phyloP scores from a whole-genome alignment of 1,139 yeast species.

The Petasospora fabianii region DNA sequence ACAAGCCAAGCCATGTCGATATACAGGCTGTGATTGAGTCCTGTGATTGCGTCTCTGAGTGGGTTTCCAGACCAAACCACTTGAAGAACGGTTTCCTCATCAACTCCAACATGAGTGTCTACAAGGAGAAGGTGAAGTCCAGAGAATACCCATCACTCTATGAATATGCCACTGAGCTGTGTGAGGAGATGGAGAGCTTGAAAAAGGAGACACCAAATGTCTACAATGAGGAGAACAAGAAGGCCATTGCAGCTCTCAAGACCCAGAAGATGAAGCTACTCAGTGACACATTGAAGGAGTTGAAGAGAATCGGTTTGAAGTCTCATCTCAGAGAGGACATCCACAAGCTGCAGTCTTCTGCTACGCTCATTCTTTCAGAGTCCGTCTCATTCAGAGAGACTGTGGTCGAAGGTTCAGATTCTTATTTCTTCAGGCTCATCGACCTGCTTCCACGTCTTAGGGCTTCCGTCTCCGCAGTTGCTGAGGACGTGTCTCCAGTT shows the following conservation, averaged over 20 bases:
- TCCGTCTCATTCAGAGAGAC: slow-evolving; percentile 44
- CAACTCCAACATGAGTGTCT: slow-evolving; percentile 52
- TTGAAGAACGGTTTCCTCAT: slow-evolving; percentile 49
- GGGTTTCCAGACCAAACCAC: slow-evolving; percentile 55
- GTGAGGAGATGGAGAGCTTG: slow-evolving; percentile 58
- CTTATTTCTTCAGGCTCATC: slow-evolving; percentile 61
- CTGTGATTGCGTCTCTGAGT: slow-evolving; percentile 32
- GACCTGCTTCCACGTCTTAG: slow-evolving; percentile 82
- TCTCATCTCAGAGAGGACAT: slow-evolving; percentile 63
- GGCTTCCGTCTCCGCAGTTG: slow-evolving; percentile 54
- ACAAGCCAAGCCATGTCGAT: slow-evolving; percentile 14
- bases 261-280: slow-evolving; percentile 75
- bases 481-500: slow-evolving; percentile 70
- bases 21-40: slow-evolving; percentile 9
- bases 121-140: slow-evolving; percentile 36
- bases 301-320: slow-evolving; percentile 73
- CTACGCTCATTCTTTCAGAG: slow-evolving; percentile 58
- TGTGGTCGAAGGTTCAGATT: slow-evolving; percentile 47
- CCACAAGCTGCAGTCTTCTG: slow-evolving; percentile 55
- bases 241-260: slow-evolving; percentile 65
- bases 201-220: slow-evolving; percentile 73
- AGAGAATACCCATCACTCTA: slow-evolving; percentile 37
- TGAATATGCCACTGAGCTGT: slow-evolving; percentile 51
- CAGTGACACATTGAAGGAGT: slow-evolving; percentile 71
- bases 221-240: slow-evolving; percentile 71